Evolutionary conservation across 1,284 basidiomycete species (phyloP), one percentile per base, ranked within the genome.

Genomic region (Cryptococcus maquisensis): DNA sequence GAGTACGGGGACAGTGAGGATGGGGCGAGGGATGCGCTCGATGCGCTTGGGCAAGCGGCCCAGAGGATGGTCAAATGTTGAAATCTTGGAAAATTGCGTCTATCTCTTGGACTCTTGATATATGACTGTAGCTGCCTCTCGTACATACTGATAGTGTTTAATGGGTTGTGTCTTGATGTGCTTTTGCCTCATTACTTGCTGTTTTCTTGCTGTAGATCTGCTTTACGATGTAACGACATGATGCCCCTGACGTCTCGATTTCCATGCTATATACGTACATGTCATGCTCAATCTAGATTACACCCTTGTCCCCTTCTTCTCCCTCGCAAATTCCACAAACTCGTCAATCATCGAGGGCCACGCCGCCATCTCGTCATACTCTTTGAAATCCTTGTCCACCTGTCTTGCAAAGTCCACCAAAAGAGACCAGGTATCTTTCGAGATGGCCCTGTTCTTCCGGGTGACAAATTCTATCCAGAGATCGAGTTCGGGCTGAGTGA

Each of bases 361-460:
- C 7, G 74, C 70, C 26, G 92, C 90, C 78, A 91, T 88, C 67
- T 84, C 80, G 72, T 95, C 90, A 70, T 96, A 89, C 58, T 85
- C 86, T 73, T 81, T 78, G 73, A 95, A 94, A 51, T 82, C 82
- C 23, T 81, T 77, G 74, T 97, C 89, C 68, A 91, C 90, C 48
- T 84, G 83, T 60, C 86, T 84, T 41, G 93, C 79, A 55, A 75
- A 74, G 64, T 74, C 71, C 37, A 75, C 62, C 58, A 92, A 90
- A 83, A 95, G 88, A 49, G 81, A 79, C 94, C 94, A 98, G 2
- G 91, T 93, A 78, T 98, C 94, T 77, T 90, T 92, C 76, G 88
- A 93, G 37, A 98, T 82, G 4, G 91, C 91, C 72, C 88, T 90
- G 10, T 81, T 81, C 10, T 84, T 86, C 65, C 83, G 85, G 67